phyloP scores from a whole-genome alignment of 192 early-diverging fungal genomes.

The Rhizoclosmatium sp. region DNA sequence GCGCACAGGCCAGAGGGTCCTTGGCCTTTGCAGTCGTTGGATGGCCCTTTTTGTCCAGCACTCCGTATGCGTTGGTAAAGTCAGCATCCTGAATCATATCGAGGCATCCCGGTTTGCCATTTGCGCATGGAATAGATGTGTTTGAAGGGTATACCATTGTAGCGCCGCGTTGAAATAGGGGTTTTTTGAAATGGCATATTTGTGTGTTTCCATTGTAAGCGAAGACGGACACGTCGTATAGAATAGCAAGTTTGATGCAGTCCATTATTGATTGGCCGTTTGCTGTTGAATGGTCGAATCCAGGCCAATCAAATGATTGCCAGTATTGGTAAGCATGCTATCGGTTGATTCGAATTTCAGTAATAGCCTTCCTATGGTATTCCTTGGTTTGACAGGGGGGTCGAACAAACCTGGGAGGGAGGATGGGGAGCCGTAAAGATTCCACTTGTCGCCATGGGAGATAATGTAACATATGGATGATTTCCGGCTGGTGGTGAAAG shows the following conservation, averaged over 20 bases:
- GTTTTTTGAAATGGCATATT: constrained; percentile 5
- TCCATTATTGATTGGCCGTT: background rate
- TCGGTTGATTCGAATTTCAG: background rate
- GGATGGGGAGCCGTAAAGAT: constrained; percentile 10
- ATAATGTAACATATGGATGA: constrained; percentile 3
- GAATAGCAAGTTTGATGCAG: constrained; percentile 1
- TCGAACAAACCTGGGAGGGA: background rate
- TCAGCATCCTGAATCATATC: background rate
- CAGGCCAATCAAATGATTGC: constrained; percentile 18
- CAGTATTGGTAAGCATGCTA: constrained; percentile 14
- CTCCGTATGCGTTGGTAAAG: constrained; percentile 5
- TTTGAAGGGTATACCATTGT: constrained; percentile 10
- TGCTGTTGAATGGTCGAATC: background rate
- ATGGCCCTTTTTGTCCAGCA: background rate
- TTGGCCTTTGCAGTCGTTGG: background rate
- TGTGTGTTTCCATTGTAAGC: background rate
- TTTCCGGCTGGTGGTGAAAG: background rate
- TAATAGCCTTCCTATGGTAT: background rate
- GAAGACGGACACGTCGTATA: constrained; percentile 9
- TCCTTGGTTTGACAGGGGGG: background rate
- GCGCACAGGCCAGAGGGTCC: background rate
- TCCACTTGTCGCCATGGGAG: background rate
- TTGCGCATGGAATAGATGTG: background rate
- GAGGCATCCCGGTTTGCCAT: background rate
- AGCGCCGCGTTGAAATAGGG: background rate